phyloP scores from a whole-genome alignment of 768 basidiomycete species.

The Suillus occidentalis region DNA sequence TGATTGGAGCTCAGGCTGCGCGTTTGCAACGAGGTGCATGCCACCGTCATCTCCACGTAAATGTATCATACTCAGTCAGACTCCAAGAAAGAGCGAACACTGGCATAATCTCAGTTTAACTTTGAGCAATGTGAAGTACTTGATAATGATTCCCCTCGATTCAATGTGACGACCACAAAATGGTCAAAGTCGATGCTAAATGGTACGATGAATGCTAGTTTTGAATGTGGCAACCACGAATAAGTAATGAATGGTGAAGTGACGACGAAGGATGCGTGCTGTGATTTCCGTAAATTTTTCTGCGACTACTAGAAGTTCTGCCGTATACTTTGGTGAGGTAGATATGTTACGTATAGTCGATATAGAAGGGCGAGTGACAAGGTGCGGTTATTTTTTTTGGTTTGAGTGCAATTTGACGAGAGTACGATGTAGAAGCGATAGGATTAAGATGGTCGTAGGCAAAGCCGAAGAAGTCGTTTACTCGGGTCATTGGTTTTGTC shows the following conservation, averaged over 20 bases:
- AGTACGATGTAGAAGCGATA: constrained; percentile 19
- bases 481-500: constrained; percentile 15
- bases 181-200: constrained; percentile 19
- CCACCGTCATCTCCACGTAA: neutral
- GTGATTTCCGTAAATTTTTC: constrained; percentile 37
- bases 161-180: constrained; percentile 15
- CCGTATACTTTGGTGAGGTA: constrained; percentile 34
- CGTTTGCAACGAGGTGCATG: neutral
- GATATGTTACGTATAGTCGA: constrained; percentile 35
- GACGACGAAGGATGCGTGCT: constrained; percentile 25
- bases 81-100: neutral
- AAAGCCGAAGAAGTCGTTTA: constrained; percentile 21
- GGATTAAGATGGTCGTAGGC: constrained; percentile 22
- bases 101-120: neutral
- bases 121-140: constrained; percentile 8
- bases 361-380: constrained; percentile 27
- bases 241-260: constrained; percentile 37
- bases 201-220: constrained; percentile 27
- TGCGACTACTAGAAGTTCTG: constrained; percentile 22
- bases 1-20: neutral
- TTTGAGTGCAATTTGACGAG: constrained; percentile 15
- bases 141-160: constrained; percentile 14
- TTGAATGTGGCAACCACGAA: constrained; percentile 22
- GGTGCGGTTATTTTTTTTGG: constrained; percentile 25
- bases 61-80: neutral